Percentiles rank a stretch among this genome's conserved stretches.
phyloP scores from a whole-genome alignment of 2,329 filamentous ascomycete genomes.

The Cladosporium sphaerospermum region DNA sequence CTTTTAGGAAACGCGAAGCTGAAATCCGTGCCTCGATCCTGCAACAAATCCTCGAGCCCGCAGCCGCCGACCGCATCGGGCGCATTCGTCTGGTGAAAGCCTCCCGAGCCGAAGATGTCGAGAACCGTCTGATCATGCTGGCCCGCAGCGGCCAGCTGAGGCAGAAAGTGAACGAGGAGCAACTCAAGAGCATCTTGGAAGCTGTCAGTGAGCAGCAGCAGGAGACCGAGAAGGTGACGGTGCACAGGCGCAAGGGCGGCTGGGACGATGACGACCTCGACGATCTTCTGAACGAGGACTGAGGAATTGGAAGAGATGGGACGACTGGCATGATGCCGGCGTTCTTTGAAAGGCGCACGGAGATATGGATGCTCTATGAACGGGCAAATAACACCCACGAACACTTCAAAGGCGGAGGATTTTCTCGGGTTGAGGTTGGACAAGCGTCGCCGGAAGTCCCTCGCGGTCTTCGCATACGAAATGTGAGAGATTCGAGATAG shows the following conservation, averaged over 20 bases:
- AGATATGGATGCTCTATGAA: too few relatives aligned
- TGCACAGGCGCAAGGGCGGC: conserved; percentile 73
- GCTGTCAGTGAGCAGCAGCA: conserved; percentile 70
- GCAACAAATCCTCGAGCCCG: conserved; percentile 87
- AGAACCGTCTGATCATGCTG: conserved; percentile 88
- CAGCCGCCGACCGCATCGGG: conserved; percentile 84
- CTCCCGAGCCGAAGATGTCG: conserved; percentile 79
- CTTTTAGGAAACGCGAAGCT: conserved; percentile 42
- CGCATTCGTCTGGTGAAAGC: conserved; percentile 96
- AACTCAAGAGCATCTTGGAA: conserved; percentile 85
- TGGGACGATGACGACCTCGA: conserved; percentile 82
- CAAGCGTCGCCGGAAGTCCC: too few relatives aligned
- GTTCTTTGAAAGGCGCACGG: too few relatives aligned
- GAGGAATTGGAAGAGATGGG: background rate
- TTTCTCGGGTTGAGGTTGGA: too few relatives aligned
- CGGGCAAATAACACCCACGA: too few relatives aligned
- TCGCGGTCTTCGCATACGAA: too few relatives aligned
- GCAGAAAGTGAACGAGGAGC: conserved; percentile 81
- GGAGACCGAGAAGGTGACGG: conserved; percentile 76
- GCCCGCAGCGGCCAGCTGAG: conserved; percentile 82
- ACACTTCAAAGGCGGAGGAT: too few relatives aligned
- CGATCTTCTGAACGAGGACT: conserved; percentile 51
- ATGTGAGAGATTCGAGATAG: too few relatives aligned
- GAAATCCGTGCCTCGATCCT: conserved; percentile 74
- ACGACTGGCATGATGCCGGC: background rate